phyloP scores from a whole-genome alignment of 2,329 filamentous ascomycete genomes.

The Colletotrichum brevisporum region DNA sequence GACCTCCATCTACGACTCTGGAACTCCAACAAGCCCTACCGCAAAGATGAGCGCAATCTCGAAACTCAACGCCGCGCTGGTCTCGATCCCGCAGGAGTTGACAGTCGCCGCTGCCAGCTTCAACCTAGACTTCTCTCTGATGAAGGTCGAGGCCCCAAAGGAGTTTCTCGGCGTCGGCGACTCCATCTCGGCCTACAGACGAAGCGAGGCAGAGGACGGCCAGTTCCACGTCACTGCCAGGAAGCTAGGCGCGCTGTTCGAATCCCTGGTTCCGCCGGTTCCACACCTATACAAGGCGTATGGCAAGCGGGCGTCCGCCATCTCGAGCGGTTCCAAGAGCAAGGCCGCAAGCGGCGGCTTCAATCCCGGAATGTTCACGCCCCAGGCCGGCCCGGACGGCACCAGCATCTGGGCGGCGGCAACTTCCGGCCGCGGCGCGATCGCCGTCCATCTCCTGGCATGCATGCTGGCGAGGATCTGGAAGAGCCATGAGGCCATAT shows the following conservation, averaged over 20 bases:
- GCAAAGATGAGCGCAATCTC: background rate
- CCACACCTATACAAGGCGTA: slow-evolving; percentile 54
- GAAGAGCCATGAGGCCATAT: slow-evolving; percentile 43
- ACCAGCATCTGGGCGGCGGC: slow-evolving; percentile 55
- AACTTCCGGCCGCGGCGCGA: slow-evolving; percentile 48
- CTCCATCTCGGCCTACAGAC: slow-evolving; percentile 48
- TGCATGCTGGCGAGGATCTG: slow-evolving; percentile 49
- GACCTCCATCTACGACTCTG: too few species aligned
- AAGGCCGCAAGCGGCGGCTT: background rate
- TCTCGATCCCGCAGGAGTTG: background rate
- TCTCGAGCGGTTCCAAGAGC: slow-evolving; percentile 36
- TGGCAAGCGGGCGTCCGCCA: slow-evolving; percentile 50
- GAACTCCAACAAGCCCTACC: too few species aligned
- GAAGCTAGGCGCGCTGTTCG: slow-evolving; percentile 57
- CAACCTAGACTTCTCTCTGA: slow-evolving; percentile 59
- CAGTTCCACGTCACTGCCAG: slow-evolving; percentile 53
- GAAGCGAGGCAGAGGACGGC: slow-evolving; percentile 55
- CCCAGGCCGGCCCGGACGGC: slow-evolving; percentile 47
- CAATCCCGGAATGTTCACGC: slow-evolving; percentile 31
- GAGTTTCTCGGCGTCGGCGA: slow-evolving; percentile 52
- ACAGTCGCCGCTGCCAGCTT: slow-evolving; percentile 35
- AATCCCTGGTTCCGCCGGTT: slow-evolving; percentile 46
- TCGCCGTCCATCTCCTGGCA: slow-evolving; percentile 49
- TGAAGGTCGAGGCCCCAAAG: slow-evolving; percentile 55
- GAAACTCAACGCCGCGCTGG: background rate